Base-by-base conservation (phyloP, 495 filamentous ascomycete genomes). In the Aspergillus hancockii region DNA sequence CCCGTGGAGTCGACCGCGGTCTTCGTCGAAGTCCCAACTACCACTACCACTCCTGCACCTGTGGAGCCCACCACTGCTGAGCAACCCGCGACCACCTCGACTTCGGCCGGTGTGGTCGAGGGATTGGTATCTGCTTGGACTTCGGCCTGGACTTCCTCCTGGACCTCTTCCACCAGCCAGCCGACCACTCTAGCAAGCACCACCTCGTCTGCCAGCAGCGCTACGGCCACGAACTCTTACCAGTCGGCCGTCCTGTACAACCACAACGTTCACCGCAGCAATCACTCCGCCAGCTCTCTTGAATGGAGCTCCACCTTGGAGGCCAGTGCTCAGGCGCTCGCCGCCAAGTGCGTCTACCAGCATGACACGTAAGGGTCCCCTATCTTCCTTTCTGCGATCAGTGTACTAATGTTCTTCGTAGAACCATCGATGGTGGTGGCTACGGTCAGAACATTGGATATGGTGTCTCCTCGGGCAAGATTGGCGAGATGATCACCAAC, bases 361-460 rank as follows among this genome's bases (percentile, higher is more conserved):
- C 92, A 96, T 67, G 83, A 92, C 68, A 83, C 83, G 89, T 93
- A 85, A 77, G 90, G 81, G 50, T 54, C 43, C 14, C 30, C 32
- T 18, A 47, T 31, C n/a, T 12, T 28, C 10, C 13, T 16, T 3
- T 2, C 14, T 18, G n/a, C 10, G 25, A 50, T 52, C 64, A 30
- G 60, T 56, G 5, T 52, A 25, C 54, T 60, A 55, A 64, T 43
- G 16, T 30, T 45, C 22, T 40, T 55, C 51, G 53, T 52, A 77
- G 75, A 8, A 64, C 60, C 64, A 79, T 84, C 38, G 80, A 81
- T 61, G 83, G 81, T 43, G 83, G 84, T 53, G 80, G 80, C 43
- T 93, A 94, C 64, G 92, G 92, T 52, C 92, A 97, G 75, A 97
- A 97, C 83, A 86, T 96, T 49, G 90, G 81, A 12, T 80, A 76